Evolutionary conservation across 2,329 filamentous ascomycete genomes (phyloP), one percentile per base, ranked within the genome.

Genomic region (Claviceps arundinis): DNA sequence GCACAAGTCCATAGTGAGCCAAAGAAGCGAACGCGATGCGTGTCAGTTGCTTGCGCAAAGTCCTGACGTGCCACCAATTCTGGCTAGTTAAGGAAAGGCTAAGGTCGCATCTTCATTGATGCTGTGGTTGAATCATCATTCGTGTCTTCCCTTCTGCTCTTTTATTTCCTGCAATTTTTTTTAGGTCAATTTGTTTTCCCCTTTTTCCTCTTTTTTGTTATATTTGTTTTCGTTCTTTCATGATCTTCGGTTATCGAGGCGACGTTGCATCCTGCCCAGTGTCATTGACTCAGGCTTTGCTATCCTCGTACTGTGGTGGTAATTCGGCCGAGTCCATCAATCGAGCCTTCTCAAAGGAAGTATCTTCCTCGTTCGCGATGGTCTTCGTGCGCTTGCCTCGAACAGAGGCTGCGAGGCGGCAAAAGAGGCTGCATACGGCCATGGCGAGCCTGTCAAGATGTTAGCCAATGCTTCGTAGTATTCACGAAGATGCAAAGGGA

Each of bases 341-440:
- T 30, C 70, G 69, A 5, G 68, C 61, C 68, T 80, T 79, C 64
- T 79, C 77, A 22, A 76, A 72, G 1, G 65, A 66, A 14, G 41
- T 16, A 4, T 48, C 17, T 16, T 51, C 45, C 5, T 52, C 50
- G 17, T 19, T 14, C 2, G 24, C 17, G 7, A 16, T 19, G 16
- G 8, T 3, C 22, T 47, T 34, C 2, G 16, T 19, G 17, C 56
- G 46, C 38, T 53, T 59, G 13, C 57, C 56, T 49, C 54, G 57
- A 52, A 82, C 63, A 55, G 73, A 67, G 56, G 78, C 76, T 71
- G 79, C 79, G 26, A 82, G 48, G 53, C 77, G 79, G 50, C 83
- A 74, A 51, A 81, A 70, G 50, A 84, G 37, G 30, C 53, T 81
- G 56, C 82, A 83, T 42, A 84, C 65, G 53, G 82, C 68, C 76